A percentile compares a stretch with the other conserved stretches of the same genome.
phyloP scores from a whole-genome alignment of 805 yeast genomes.

The Metschnikowia kofuensis region DNA sequence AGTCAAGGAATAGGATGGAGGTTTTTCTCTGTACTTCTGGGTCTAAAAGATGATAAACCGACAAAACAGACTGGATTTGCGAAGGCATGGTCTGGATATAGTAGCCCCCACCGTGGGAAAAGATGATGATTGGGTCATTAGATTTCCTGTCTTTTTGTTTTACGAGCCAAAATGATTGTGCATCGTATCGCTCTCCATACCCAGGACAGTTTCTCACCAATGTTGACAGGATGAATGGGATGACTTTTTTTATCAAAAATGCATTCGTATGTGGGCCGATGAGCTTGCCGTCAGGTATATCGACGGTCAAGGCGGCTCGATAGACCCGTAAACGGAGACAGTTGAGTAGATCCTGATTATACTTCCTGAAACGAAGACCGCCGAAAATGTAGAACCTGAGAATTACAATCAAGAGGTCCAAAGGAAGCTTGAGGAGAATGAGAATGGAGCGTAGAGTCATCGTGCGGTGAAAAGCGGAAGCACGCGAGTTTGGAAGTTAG shows the following conservation, averaged over 20 bases:
- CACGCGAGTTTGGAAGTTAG: no score
- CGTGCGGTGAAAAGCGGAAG: background rate
- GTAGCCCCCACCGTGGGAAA: constrained; percentile 41
- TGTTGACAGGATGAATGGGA: constrained; percentile 9
- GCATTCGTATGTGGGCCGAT: constrained; percentile 14
- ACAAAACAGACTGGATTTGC: constrained; percentile 30
- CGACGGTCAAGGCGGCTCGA: constrained; percentile 13
- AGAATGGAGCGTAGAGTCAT: constrained; percentile 12
- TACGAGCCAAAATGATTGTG: constrained; percentile 33
- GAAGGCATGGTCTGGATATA: constrained; percentile 27
- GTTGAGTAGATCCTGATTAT: constrained; percentile 11
- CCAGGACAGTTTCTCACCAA: constrained; percentile 19
- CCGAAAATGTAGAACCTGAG: constrained; percentile 18
- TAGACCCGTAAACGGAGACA: constrained; percentile 14
- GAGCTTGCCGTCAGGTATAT: constrained; percentile 14
- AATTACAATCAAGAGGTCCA: constrained; percentile 12
- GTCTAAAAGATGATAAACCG: constrained; percentile 28
- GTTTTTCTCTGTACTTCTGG: constrained; percentile 18
- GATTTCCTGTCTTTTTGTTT: constrained; percentile 24
- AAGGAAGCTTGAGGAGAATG: constrained; percentile 12
- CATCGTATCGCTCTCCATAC: constrained; percentile 32
- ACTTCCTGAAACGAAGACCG: constrained; percentile 15
- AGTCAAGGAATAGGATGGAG: constrained; percentile 31
- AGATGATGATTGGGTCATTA: constrained; percentile 31
- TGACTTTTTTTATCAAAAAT: constrained; percentile 10